These are phyloP conservation scores for Mycena albidolilacea DNA, from an alignment of 768 basidiomycete genomes.

Conservation along the genomic window DNA sequence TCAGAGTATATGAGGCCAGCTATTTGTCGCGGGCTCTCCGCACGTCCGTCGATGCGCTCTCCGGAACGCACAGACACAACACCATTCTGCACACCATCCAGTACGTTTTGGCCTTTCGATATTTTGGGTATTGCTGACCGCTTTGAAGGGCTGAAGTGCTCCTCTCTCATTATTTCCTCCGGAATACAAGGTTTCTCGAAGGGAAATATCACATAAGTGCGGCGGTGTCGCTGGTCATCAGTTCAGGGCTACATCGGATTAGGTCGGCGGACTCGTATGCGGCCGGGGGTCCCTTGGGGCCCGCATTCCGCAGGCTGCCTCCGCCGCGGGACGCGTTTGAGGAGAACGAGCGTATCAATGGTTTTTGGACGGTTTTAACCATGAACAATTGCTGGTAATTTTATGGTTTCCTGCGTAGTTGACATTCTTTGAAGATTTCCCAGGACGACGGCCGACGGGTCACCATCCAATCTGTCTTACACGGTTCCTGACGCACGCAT, in stretches of 20 bases:
- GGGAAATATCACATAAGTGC: constrained; percentile 55
- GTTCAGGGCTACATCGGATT: neutral
- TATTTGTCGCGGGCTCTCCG: neutral
- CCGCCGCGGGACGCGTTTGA: constrained; percentile 46
- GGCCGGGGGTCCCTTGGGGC: neutral
- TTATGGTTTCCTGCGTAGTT: no score
- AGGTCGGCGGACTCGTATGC: neutral
- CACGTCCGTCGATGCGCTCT: neutral
- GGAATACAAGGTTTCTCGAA: constrained; percentile 55
- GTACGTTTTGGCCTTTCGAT: neutral
- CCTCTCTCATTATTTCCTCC: constrained; percentile 60
- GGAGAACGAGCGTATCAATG: constrained; percentile 39
- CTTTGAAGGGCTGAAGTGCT: constrained; percentile 51
- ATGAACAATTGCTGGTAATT: constrained; percentile 49
- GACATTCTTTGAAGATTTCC: no score
- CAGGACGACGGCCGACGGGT: constrained; percentile 42
- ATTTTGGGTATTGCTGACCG: no score
- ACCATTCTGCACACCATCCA: constrained; percentile 46
- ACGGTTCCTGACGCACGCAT: neutral
- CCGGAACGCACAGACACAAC: neutral
- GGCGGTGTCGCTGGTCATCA: neutral
- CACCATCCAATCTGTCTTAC: neutral
- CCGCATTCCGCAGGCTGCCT: constrained; percentile 34
- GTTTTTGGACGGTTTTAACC: constrained; percentile 50
- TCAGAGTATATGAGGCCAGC: neutral